Base-by-base conservation (phyloP, 2,329 filamentous ascomycete genomes). In the Fusarium humuli region DNA sequence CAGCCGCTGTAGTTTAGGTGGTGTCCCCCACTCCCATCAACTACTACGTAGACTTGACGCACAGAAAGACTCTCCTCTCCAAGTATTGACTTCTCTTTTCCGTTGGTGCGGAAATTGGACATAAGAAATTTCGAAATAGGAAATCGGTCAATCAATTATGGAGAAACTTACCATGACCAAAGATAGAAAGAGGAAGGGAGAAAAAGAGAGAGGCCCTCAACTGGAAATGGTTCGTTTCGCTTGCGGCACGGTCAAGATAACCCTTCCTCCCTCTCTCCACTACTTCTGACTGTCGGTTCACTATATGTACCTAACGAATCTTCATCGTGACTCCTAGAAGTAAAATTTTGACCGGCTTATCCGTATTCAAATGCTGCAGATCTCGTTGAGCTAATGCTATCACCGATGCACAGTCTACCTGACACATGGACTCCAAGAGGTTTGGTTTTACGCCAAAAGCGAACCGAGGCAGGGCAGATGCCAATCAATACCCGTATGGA, bases 231-330 rank as follows among this genome's bases (percentile, higher is more conserved):
- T 25, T 47, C 40, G 32, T 49, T 55, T 68, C 63, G 64, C 52
- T 71, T 70, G 54, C 53, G 47, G 65, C 62, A 58, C 52, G 40
- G 62, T 52, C 58, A 44, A 40, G 52, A 45, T 44, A 64, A 67
- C 63, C 63, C 65, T 55, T 55, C 29, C 12, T 22, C 22, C 23
- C 14, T 22, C 27, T 34, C 22, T 52, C 23, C 49, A 53, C 49
- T 37, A 22, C 23, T 48, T 55, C n/a, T 56, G 53, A 46, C 22
- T 29, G 48, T 60, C 44, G 23, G 6, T 41, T 37, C 40, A 12
- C 14, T 27, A 46, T 34, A 20, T 32, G 34, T 37, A 37, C 34
- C 34, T 37, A n/a, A 44, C 41, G 46, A 40, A 25, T 40, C 37
- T 40, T 23, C 6, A 41, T 37, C 49, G 32, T 48, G 16, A 6